Base-by-base conservation (phyloP, 179 eudicot species). In the Dionaea muscipula region DNA sequence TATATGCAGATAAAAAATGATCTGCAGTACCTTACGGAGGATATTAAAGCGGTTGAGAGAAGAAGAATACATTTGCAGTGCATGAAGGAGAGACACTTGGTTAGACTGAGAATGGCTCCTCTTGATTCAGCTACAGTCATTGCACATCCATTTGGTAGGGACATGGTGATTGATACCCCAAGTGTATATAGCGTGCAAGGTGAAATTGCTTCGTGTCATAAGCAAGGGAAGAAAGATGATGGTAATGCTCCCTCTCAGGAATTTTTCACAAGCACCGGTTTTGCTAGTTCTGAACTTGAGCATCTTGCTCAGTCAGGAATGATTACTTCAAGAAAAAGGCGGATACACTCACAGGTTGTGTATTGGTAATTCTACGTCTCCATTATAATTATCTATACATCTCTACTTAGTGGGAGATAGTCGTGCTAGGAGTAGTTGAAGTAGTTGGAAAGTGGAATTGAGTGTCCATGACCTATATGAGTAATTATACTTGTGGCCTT, bases 1-100 rank as follows among this genome's bases (percentile, higher is more conserved):
- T 67, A 38, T 47, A 20, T 61, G 51, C 59, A 90, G 97, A 65
- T 84, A 53, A 84, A 85, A 77, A 59, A 61, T 47, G 93, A 88
- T 60, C 86, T 88, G 39, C 77, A 73, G 65, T 80, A 69, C 69
- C 77, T 90, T 51, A 78, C 78, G 66, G 95, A 90, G 67, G 95
- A 90, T 60, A 71, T 82, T 53, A 65, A 57, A 59, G 68, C 68
- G 63, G 85, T 90, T 18, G 80, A 79, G 75, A 78, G 76, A 62
- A 67, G 64, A 62, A 78, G 70, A 60, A 47, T 70, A 56, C 80
- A 72, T 16, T 55, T 82, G 61, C 71, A 60, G 26, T 64, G 71
- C 26, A 67, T 60, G 38, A 75, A 69, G 43, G 73, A 74, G 51
- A 74, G 81, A 67, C 68, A 48, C 70, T 65, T 77, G 8, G 55